A percentile compares a stretch with the other conserved stretches of the same genome.
phyloP scores from a whole-genome alignment of 148 eudicot genomes.

The Rhododendron ovatum region DNA sequence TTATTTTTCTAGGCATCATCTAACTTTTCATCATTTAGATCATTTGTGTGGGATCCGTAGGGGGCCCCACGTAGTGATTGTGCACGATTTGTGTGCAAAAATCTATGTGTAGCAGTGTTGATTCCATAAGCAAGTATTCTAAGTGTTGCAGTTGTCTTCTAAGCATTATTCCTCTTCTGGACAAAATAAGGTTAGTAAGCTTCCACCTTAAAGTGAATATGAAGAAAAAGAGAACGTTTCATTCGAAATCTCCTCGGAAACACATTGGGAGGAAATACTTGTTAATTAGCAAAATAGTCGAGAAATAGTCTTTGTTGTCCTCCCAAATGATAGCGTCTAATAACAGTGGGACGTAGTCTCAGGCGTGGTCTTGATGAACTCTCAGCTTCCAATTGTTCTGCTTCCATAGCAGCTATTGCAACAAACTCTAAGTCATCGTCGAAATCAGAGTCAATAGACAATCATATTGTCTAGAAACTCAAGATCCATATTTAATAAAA shows the following conservation, averaged over 20 bases:
- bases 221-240: background rate
- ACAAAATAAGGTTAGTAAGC: no score
- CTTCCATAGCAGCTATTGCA: background rate
- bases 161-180: background rate
- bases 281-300: background rate
- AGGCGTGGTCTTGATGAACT: background rate
- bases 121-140: background rate
- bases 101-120: no score
- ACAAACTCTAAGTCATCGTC: background rate
- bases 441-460: background rate
- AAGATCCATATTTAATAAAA: background rate
- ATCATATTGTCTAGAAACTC: background rate
- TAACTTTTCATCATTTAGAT: no score
- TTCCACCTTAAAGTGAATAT: background rate
- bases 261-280: background rate
- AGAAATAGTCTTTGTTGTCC: background rate
- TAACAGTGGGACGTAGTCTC: background rate
- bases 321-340: background rate
- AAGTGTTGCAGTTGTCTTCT: background rate
- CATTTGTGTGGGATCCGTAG: no score
- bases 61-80: no score
- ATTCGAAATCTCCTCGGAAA: background rate
- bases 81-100: no score
- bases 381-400: background rate
- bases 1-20: no score